phyloP scores from a whole-genome alignment of 495 filamentous ascomycete genomes.

The Penicillium pulvis region DNA sequence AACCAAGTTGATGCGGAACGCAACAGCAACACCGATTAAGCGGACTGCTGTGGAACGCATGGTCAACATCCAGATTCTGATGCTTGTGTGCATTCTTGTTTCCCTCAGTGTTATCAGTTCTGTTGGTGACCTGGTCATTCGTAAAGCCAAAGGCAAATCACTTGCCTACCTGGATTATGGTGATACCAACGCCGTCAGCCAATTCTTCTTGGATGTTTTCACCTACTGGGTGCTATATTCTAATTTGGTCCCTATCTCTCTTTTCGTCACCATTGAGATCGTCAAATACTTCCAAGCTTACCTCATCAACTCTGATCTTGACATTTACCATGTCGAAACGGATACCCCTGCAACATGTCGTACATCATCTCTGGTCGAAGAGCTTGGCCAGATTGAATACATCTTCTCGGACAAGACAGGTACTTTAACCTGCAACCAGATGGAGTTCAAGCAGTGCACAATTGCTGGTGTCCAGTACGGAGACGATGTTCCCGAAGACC shows the following conservation, averaged over 20 bases:
- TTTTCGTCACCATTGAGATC: slow-evolving; percentile 97
- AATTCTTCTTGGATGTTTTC: slow-evolving; percentile 93
- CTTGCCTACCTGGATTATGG: slow-evolving; percentile 74
- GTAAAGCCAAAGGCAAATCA: slow-evolving; percentile 56
- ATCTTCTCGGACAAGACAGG: slow-evolving; percentile 99
- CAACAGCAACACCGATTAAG: slow-evolving; percentile 96
- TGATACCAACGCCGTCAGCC: slow-evolving; percentile 60
- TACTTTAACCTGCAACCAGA: slow-evolving; percentile 97
- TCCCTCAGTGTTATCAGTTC: slow-evolving; percentile 85
- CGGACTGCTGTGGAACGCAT: slow-evolving; percentile 90
- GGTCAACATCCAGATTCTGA: slow-evolving; percentile 90
- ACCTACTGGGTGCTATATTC: slow-evolving; percentile 99
- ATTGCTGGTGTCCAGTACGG: slow-evolving; percentile 94
- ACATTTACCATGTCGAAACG: slow-evolving; percentile 95
- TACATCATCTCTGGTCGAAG: slow-evolving; percentile 95
- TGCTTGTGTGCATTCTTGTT: slow-evolving; percentile 83
- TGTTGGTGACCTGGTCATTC: slow-evolving; percentile 83
- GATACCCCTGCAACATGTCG: slow-evolving; percentile 96
- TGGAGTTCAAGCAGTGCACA: slow-evolving; percentile 96
- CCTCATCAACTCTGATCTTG: slow-evolving; percentile 94
- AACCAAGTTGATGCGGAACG: slow-evolving; percentile 98
- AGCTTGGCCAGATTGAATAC: slow-evolving; percentile 97
- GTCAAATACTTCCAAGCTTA: slow-evolving; percentile 98
- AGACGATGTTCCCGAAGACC: slow-evolving; percentile 90
- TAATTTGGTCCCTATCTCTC: slow-evolving; percentile 91